Evolutionary conservation across 2,329 filamentous ascomycete species (phyloP).

Genomic region (Aspergillus jensenii): DNA sequence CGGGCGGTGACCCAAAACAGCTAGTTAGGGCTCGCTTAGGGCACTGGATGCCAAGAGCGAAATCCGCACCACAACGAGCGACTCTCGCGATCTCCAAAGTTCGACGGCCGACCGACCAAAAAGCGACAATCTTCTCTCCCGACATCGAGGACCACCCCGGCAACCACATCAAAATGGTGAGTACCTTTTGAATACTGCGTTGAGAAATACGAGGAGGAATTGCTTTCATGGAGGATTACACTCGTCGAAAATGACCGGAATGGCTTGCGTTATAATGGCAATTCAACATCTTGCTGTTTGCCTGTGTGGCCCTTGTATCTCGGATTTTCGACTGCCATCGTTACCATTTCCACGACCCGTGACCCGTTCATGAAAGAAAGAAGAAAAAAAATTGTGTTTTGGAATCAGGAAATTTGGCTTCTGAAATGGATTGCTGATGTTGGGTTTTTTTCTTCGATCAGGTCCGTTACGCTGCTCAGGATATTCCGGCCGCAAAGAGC

Average conservation of each 20-base stretch:
- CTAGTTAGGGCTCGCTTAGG: constrained; percentile 45
- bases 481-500: constrained; percentile 86
- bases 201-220: constrained; percentile 4
- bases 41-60: constrained; percentile 39
- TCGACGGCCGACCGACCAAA: constrained; percentile 36
- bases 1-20: constrained; percentile 26
- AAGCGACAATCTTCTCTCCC: constrained; percentile 40
- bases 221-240: not conserved
- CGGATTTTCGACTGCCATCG: constrained; percentile 3
- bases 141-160: constrained; percentile 44
- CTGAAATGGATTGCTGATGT: constrained; percentile 27
- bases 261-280: not conserved
- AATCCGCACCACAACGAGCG: constrained; percentile 40
- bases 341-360: constrained; percentile 5
- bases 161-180: constrained; percentile 50
- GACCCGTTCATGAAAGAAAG: not conserved
- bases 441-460: constrained; percentile 42
- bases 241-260: constrained; percentile 2
- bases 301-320: not conserved
- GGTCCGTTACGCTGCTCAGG: constrained; percentile 95
- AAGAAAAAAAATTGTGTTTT: not conserved
- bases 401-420: constrained; percentile 4
- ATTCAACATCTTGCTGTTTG: not conserved
- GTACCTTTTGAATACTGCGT: constrained; percentile 23
- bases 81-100: constrained; percentile 29